Evolutionary conservation across 192 early-diverging fungal genomes (phyloP).

Genomic region (Jimgerdemannia flammicorona): DNA sequence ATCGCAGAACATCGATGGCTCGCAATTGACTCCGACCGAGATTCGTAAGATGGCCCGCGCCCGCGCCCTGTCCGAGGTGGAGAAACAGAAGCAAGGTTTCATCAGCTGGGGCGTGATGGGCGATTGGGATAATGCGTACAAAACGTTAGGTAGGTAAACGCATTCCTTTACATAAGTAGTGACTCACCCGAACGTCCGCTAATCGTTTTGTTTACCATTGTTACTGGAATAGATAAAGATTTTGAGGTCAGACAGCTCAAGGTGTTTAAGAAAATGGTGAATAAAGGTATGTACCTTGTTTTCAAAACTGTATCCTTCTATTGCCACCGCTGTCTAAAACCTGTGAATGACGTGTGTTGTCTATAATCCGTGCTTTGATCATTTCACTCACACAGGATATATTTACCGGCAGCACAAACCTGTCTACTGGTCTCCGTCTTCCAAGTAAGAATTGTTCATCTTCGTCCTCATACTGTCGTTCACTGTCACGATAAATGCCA

Average conservation of each 20-base stretch:
- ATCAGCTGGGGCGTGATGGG: slow-evolving; percentile 71
- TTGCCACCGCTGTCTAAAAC: too few species aligned
- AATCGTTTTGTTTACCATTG: neutral
- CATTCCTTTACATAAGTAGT: neutral
- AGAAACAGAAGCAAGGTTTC: slow-evolving; percentile 54
- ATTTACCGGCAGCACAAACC: slow-evolving; percentile 78
- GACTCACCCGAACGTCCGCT: neutral
- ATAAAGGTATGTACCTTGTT: slow-evolving; percentile 35
- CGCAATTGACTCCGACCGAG: slow-evolving; percentile 35
- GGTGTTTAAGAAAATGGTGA: slow-evolving; percentile 70
- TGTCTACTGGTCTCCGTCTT: slow-evolving; percentile 83
- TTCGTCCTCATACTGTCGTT: neutral
- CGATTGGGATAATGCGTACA: slow-evolving; percentile 68
- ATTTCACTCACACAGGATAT: slow-evolving; percentile 34
- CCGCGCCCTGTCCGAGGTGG: slow-evolving; percentile 56
- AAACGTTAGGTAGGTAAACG: slow-evolving; percentile 45
- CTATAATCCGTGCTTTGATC: neutral
- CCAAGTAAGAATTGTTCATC: slow-evolving; percentile 30
- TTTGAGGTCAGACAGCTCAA: slow-evolving; percentile 71
- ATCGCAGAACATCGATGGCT: slow-evolving; percentile 14
- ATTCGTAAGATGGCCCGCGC: slow-evolving; percentile 54
- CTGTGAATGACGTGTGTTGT: too few species aligned
- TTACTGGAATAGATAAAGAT: slow-evolving; percentile 47
- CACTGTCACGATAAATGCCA: neutral
- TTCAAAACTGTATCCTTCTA: neutral